These are phyloP conservation scores for Verticillium klebahnii DNA, from an alignment of 2,329 filamentous ascomycete species.

Conservation along the genomic window DNA sequence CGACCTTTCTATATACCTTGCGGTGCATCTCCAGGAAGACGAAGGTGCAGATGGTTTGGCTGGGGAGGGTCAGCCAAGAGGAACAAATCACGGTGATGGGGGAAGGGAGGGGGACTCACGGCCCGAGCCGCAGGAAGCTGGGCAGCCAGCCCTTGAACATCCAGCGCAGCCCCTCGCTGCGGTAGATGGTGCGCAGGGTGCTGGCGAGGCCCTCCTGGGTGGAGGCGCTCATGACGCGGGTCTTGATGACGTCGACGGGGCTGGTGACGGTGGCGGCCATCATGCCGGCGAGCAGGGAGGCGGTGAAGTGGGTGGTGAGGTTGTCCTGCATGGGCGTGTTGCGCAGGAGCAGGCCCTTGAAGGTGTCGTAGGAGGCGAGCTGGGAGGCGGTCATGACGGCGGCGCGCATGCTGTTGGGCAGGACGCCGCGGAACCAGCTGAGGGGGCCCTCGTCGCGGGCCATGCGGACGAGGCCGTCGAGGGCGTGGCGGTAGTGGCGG, in stretches of 20 bases:
- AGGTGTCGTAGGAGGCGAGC: slow-evolving; percentile 78
- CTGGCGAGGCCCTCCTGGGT: slow-evolving; percentile 48
- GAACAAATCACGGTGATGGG: not conserved
- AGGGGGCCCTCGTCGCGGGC: slow-evolving; percentile 73
- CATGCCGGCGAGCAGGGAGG: slow-evolving; percentile 73
- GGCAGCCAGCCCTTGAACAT: slow-evolving; percentile 90
- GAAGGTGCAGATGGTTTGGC: slow-evolving; percentile 83
- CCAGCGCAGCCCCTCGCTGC: slow-evolving; percentile 70
- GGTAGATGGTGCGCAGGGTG: slow-evolving; percentile 63
- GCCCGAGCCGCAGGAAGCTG: slow-evolving; percentile 61
- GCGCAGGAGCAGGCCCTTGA: slow-evolving; percentile 66
- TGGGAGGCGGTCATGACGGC: slow-evolving; percentile 86
- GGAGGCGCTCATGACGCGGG: slow-evolving; percentile 71
- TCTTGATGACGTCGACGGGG: slow-evolving; percentile 87
- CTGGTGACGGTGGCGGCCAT: slow-evolving; percentile 81
- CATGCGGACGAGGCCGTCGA: slow-evolving; percentile 86
- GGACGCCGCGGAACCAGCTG: slow-evolving; percentile 78
- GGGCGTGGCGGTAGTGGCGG: slow-evolving; percentile 83
- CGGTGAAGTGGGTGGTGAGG: slow-evolving; percentile 72
- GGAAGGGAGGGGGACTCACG: slow-evolving; percentile 36
- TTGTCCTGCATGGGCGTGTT: slow-evolving; percentile 65
- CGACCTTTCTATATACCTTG: slow-evolving; percentile 61
- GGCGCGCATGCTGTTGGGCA: slow-evolving; percentile 76
- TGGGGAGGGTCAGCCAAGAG: slow-evolving; percentile 15
- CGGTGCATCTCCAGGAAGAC: slow-evolving; percentile 84